A percentile compares a stretch with the other conserved stretches of the same genome.
phyloP scores from a whole-genome alignment of 2,329 filamentous ascomycete species.

The Fusarium longipes region DNA sequence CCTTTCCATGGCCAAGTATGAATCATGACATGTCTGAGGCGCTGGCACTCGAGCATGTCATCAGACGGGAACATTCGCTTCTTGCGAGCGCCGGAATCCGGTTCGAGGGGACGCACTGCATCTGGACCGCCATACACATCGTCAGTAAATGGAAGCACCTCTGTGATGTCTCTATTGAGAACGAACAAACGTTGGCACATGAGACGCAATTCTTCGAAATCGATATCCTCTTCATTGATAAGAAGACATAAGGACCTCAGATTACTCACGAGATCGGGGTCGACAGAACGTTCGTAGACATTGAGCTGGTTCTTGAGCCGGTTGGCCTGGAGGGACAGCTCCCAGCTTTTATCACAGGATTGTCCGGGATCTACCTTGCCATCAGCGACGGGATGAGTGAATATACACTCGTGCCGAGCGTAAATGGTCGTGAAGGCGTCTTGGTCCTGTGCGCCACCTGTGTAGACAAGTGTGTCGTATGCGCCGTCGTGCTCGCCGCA shows the following conservation, averaged over 20 bases:
- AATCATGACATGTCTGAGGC: conserved; percentile 20
- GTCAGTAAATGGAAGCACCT: background rate
- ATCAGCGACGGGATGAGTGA: conserved; percentile 1
- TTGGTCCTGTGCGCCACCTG: background rate
- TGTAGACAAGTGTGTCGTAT: conserved; percentile 22
- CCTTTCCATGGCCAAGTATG: background rate
- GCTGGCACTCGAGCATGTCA: conserved; percentile 5
- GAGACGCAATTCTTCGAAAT: background rate
- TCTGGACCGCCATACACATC: background rate
- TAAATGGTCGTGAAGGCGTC: background rate
- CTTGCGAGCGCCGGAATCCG: background rate
- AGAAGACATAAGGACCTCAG: background rate
- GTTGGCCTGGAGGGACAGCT: background rate
- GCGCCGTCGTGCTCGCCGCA: background rate
- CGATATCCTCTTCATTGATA: background rate
- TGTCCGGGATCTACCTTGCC: background rate
- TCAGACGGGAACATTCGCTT: background rate
- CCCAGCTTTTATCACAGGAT: background rate
- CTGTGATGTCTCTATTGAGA: background rate
- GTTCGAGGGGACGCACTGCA: background rate
- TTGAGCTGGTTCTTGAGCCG: conserved; percentile 4
- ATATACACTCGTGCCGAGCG: conserved; percentile 20
- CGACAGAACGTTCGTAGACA: conserved; percentile 11
- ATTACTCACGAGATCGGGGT: background rate
- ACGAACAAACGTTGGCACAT: background rate